These are phyloP conservation scores for Alternaria solani DNA, from an alignment of 2,329 filamentous ascomycete genomes.

Conservation along the genomic window DNA sequence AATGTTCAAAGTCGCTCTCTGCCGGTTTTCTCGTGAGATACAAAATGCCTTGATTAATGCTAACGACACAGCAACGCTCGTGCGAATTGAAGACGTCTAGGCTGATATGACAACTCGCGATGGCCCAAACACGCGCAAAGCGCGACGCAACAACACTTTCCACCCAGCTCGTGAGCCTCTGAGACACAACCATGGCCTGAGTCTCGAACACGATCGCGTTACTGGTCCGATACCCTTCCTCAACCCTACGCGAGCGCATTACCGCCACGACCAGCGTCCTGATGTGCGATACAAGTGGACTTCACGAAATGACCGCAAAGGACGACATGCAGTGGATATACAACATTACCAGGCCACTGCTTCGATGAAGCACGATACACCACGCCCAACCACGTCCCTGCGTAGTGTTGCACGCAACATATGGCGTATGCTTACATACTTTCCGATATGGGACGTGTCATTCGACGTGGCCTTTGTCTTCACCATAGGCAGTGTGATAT, in stretches of 20 bases:
- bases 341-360: slow-evolving; percentile 15
- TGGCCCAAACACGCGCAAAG: not conserved
- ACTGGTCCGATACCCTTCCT: slow-evolving; percentile 58
- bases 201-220: slow-evolving; percentile 32
- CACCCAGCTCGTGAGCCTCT: slow-evolving; percentile 37
- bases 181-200: slow-evolving; percentile 25
- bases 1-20: not conserved
- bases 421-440: slow-evolving; percentile 59
- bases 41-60: not conserved
- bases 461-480: slow-evolving; percentile 64
- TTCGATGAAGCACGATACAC: slow-evolving; percentile 38
- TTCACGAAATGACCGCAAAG: slow-evolving; percentile 56
- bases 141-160: slow-evolving; percentile 41
- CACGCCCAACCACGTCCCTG: slow-evolving; percentile 44
- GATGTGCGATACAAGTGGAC: slow-evolving; percentile 51
- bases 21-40: not conserved
- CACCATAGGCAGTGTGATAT: slow-evolving; percentile 59
- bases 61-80: not conserved
- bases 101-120: not conserved
- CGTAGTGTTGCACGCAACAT: slow-evolving; percentile 50
- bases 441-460: slow-evolving; percentile 65
- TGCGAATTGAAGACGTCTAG: not conserved
- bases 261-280: slow-evolving; percentile 34
- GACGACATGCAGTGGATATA: slow-evolving; percentile 51
- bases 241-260: slow-evolving; percentile 56